Percentiles rank a stretch among this genome's conserved stretches.
Conservation (phyloP, 805 yeast species). For the Wickerhamomyces queroliae region DNA sequence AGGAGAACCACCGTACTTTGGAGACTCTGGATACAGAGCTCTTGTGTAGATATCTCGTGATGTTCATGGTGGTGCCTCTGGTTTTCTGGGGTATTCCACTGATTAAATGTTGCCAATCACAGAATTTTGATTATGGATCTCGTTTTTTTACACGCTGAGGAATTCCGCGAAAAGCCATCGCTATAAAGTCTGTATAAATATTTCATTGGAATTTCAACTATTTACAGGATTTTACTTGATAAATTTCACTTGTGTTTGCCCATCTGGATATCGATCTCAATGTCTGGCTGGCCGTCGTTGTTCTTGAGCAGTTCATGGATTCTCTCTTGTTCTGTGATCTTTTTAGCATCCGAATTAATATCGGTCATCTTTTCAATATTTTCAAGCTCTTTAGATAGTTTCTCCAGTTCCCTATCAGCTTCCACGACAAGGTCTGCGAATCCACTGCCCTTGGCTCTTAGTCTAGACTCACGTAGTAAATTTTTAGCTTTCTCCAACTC, state of each 20-base stretch:
- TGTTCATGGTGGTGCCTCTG: background rate
- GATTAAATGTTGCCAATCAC: background rate
- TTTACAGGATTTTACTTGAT: background rate
- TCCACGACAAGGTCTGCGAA: conserved; percentile 56
- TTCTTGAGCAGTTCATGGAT: conserved; percentile 9
- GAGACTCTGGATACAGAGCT: background rate
- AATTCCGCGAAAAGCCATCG: no score
- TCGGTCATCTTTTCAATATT: conserved; percentile 1
- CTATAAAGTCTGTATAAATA: background rate
- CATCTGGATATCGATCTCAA: conserved; percentile 15
- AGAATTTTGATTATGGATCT: background rate
- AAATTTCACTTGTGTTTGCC: conserved; percentile 8
- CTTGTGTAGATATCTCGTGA: background rate
- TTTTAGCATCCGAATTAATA: no score
- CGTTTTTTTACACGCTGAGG: no score
- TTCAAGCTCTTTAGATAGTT: conserved; percentile 31
- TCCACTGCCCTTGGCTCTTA: conserved; percentile 62
- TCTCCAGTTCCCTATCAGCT: conserved; percentile 60
- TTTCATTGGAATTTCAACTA: background rate
- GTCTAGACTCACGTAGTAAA: conserved; percentile 60
- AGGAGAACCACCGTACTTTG: background rate
- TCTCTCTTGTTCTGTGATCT: conserved; percentile 8
- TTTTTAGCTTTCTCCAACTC: conserved; percentile 53
- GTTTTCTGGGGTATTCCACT: background rate
- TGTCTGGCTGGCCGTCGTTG: conserved; percentile 9